A percentile compares a stretch with the other conserved stretches of the same genome.
Conservation (phyloP, 2,329 filamentous ascomycete genomes). For the Hymenoscyphus fructigenus region DNA sequence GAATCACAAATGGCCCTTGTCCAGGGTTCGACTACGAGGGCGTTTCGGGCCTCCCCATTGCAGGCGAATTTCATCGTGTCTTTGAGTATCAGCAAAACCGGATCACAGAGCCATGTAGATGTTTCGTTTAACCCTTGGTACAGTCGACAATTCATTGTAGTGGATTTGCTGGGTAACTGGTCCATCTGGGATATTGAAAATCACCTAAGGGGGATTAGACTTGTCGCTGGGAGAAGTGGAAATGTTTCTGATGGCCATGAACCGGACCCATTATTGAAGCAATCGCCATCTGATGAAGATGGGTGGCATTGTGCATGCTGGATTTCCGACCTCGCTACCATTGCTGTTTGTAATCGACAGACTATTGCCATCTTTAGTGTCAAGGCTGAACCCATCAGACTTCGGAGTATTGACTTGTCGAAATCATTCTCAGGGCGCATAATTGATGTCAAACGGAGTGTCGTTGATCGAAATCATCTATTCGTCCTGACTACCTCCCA, state of each 20-base stretch:
- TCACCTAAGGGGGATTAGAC: constrained; percentile 14
- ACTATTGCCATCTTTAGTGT: constrained; percentile 34
- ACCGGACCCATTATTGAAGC: constrained; percentile 10
- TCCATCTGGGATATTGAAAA: constrained; percentile 57
- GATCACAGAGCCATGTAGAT: constrained; percentile 58
- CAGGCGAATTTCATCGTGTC: constrained; percentile 54
- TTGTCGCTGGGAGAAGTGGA: constrained; percentile 27
- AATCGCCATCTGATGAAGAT: constrained; percentile 21
- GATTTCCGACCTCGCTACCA: constrained; percentile 45
- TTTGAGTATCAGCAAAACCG: constrained; percentile 53
- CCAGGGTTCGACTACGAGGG: constrained; percentile 10
- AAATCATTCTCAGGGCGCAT: constrained; percentile 46
- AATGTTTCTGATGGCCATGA: constrained; percentile 28
- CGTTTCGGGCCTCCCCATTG: constrained; percentile 48
- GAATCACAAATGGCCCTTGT: constrained; percentile 13
- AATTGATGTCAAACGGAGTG: constrained; percentile 54
- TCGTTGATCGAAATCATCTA: constrained; percentile 47
- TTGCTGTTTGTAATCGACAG: constrained; percentile 46
- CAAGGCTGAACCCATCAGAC: constrained; percentile 21
- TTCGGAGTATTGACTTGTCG: constrained; percentile 26
- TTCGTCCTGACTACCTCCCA: constrained; percentile 52
- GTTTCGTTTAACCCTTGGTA: constrained; percentile 64
- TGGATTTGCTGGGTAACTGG: constrained; percentile 67
- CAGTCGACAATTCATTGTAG: constrained; percentile 60
- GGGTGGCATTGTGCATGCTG: constrained; percentile 52